These are phyloP conservation scores for Chaetomium olivaceum DNA, from an alignment of 2,329 filamentous ascomycete genomes.

Conservation along the genomic window DNA sequence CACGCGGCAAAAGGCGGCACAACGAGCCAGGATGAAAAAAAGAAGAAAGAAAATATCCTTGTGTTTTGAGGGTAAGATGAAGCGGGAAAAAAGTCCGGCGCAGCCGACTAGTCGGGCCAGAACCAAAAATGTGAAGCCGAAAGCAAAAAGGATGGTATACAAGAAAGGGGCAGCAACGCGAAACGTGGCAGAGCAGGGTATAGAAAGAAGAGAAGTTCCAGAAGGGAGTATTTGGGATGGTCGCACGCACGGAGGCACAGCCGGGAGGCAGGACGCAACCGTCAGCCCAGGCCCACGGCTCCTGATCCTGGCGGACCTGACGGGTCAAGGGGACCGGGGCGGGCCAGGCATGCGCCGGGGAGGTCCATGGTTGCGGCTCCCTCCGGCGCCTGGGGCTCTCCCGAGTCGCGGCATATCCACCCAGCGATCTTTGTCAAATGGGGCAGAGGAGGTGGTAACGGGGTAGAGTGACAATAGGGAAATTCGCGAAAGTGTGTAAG, in stretches of 20 bases:
- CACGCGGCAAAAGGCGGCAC: constrained; percentile 16
- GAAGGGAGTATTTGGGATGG: neutral
- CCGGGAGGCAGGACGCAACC: constrained; percentile 12
- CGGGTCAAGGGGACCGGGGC: constrained; percentile 24
- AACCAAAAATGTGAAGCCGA: neutral
- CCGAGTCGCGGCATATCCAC: constrained; percentile 16
- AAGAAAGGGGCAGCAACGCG: neutral
- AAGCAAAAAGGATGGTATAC: neutral
- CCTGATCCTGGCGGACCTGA: constrained; percentile 23
- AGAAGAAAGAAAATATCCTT: neutral
- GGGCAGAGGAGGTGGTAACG: constrained; percentile 3
- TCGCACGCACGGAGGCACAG: constrained; percentile 10
- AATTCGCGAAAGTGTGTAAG: constrained; percentile 19
- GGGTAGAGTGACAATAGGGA: constrained; percentile 6
- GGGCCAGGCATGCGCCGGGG: constrained; percentile 24
- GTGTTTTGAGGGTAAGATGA: neutral
- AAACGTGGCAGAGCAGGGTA: constrained; percentile 7
- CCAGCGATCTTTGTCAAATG: constrained; percentile 21
- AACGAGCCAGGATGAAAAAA: neutral
- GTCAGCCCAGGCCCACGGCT: constrained; percentile 22
- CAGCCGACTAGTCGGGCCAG: neutral
- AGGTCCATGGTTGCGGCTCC: constrained; percentile 18
- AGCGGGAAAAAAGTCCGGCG: constrained; percentile 1
- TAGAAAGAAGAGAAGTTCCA: neutral
- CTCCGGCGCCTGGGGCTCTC: constrained; percentile 15